phyloP scores from a whole-genome alignment of 202 grass and related monocot species.

The Musa balbisiana region DNA sequence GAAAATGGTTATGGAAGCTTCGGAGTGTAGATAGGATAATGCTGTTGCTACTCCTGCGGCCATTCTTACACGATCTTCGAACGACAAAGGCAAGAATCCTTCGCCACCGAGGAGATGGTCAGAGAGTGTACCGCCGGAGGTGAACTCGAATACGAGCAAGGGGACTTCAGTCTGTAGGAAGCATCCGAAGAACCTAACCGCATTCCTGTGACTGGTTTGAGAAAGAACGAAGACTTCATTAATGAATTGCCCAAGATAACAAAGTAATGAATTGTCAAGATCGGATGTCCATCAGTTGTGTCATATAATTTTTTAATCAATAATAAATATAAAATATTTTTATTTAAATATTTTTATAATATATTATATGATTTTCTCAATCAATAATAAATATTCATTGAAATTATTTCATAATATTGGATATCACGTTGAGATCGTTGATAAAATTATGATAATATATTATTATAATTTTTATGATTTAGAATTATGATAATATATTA shows the following conservation, averaged over 20 bases:
- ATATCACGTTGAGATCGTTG: no score
- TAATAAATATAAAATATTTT: no score
- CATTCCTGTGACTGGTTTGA: not conserved
- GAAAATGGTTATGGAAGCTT: not conserved
- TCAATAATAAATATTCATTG: no score
- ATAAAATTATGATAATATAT: no score
- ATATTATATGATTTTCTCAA: no score
- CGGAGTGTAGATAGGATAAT: not conserved
- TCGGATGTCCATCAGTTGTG: no score
- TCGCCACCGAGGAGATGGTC: not conserved
- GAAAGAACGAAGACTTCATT: slow-evolving; percentile 1
- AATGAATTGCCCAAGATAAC: not conserved
- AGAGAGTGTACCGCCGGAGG: not conserved
- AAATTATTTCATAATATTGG: no score
- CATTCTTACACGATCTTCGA: not conserved
- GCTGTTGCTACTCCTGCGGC: not conserved
- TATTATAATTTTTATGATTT: no score
- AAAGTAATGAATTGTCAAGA: no score
- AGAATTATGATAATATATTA: no score
- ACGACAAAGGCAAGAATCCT: not conserved
- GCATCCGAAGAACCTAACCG: not conserved
- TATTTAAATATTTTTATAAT: no score
- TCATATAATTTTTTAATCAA: no score
- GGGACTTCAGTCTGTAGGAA: not conserved
- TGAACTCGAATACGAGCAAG: not conserved